Percentiles rank a stretch among this genome's conserved stretches.
Conservation (phyloP, 352 stramenopile species). For the Phytopythium sindhum region DNA sequence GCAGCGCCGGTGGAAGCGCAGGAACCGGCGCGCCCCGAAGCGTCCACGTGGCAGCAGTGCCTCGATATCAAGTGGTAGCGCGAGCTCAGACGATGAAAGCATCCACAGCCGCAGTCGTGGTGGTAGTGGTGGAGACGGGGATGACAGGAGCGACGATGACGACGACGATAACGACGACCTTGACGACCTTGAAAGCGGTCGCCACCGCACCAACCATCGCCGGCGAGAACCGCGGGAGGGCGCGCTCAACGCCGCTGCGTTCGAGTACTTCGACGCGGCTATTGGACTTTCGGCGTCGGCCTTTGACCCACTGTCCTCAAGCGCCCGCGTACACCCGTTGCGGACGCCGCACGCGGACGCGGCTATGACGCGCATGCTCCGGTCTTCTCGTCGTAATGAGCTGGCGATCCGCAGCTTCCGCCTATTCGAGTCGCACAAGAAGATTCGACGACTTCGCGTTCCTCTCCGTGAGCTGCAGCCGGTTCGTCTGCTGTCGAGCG, state of each 20-base stretch:
- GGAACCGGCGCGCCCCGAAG: neutral
- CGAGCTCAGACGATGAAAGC: constrained; percentile 4
- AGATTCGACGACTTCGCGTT: constrained; percentile 52
- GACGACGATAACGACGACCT: constrained; percentile 2
- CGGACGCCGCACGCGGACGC: constrained; percentile 15
- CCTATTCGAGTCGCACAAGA: constrained; percentile 58
- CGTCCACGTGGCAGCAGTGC: neutral
- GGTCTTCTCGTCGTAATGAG: constrained; percentile 35
- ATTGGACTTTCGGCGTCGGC: constrained; percentile 58
- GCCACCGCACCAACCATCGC: neutral
- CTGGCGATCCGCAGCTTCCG: constrained; percentile 59
- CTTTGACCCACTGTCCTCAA: constrained; percentile 37
- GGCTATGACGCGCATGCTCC: constrained; percentile 11
- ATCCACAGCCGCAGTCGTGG: neutral
- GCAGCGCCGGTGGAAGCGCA: constrained; percentile 4
- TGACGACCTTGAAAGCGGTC: constrained; percentile 2
- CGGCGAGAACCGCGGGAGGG: constrained; percentile 17
- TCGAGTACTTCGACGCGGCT: constrained; percentile 53
- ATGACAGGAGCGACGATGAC: neutral
- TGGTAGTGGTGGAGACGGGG: neutral
- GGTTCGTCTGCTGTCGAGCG: constrained; percentile 40
- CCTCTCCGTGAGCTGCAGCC: constrained; percentile 55
- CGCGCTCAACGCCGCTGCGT: constrained; percentile 40
- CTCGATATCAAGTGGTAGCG: neutral
- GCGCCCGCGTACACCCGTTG: constrained; percentile 24